phyloP scores from a whole-genome alignment of 176 grass and related monocot species.

The Aegilops longissima region DNA sequence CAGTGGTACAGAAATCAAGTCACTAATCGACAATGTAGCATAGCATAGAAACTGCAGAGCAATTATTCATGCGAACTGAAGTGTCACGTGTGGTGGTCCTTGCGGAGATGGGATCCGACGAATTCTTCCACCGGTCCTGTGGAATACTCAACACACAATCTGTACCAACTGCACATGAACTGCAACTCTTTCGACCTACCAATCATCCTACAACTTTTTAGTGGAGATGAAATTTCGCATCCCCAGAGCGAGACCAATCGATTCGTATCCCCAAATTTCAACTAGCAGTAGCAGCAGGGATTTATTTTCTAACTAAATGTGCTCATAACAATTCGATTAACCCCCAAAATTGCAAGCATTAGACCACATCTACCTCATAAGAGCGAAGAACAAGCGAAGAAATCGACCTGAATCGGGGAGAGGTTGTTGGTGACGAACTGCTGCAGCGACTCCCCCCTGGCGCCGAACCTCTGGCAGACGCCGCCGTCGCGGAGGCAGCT shows the following conservation, averaged over 20 bases:
- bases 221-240: not conserved
- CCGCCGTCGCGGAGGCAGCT: slow-evolving; percentile 81
- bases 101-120: too few relatives aligned
- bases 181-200: too few relatives aligned
- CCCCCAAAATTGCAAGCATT: not conserved
- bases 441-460: slow-evolving; percentile 33
- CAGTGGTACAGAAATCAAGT: not conserved
- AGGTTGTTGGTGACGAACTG: slow-evolving; percentile 70
- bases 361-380: not conserved
- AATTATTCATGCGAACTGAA: not conserved
- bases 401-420: slow-evolving; percentile 69
- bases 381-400: not conserved
- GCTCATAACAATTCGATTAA: not conserved
- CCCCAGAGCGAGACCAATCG: not conserved
- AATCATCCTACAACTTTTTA: too few relatives aligned
- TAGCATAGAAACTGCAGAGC: not conserved
- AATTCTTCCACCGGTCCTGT: too few relatives aligned
- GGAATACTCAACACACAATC: too few relatives aligned
- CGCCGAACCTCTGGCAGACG: slow-evolving; percentile 60
- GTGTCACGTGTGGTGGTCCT: not conserved
- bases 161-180: too few relatives aligned
- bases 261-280: not conserved
- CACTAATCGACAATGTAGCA: not conserved
- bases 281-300: not conserved
- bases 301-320: not conserved